Conservation (phyloP, 1,284 basidiomycete species). For the Cryptococcus sp. region DNA sequence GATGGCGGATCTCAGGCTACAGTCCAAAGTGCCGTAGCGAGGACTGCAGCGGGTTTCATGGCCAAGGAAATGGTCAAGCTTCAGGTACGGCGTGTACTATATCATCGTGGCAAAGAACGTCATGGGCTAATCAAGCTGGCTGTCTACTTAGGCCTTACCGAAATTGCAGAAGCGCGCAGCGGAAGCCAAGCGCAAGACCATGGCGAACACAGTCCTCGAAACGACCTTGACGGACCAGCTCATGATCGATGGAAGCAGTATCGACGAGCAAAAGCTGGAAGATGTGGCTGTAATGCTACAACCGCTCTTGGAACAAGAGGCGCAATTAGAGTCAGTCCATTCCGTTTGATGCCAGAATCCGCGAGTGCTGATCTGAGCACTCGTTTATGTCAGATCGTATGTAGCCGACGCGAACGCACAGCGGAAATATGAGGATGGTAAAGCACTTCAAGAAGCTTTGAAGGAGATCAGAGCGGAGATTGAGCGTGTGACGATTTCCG, state of each 20-base stretch:
- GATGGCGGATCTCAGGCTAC: slow-evolving; percentile 74
- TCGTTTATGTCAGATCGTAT: slow-evolving; percentile 28
- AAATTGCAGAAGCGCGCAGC: background rate
- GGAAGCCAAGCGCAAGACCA: slow-evolving; percentile 22
- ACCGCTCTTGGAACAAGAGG: slow-evolving; percentile 86
- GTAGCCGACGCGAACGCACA: slow-evolving; percentile 74
- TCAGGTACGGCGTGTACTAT: slow-evolving; percentile 22
- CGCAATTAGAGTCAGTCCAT: slow-evolving; percentile 65
- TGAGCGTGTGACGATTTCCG: slow-evolving; percentile 40
- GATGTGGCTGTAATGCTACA: slow-evolving; percentile 71
- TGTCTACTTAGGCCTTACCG: background rate
- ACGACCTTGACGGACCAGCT: slow-evolving; percentile 32
- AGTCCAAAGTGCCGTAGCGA: slow-evolving; percentile 77
- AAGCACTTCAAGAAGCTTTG: slow-evolving; percentile 71
- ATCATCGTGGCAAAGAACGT: too few species aligned
- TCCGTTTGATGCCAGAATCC: background rate
- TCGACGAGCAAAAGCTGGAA: slow-evolving; percentile 51
- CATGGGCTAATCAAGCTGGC: background rate
- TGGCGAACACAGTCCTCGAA: slow-evolving; percentile 27
- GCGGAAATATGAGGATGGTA: slow-evolving; percentile 86
- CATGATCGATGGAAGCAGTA: slow-evolving; percentile 4
- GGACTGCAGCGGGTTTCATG: slow-evolving; percentile 76
- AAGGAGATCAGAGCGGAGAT: slow-evolving; percentile 79
- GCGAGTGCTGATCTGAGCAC: background rate
- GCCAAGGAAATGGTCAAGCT: slow-evolving; percentile 64